Evolutionary conservation across 2,329 filamentous ascomycete genomes (phyloP).

Genomic region (Juglanconis oblonga): DNA sequence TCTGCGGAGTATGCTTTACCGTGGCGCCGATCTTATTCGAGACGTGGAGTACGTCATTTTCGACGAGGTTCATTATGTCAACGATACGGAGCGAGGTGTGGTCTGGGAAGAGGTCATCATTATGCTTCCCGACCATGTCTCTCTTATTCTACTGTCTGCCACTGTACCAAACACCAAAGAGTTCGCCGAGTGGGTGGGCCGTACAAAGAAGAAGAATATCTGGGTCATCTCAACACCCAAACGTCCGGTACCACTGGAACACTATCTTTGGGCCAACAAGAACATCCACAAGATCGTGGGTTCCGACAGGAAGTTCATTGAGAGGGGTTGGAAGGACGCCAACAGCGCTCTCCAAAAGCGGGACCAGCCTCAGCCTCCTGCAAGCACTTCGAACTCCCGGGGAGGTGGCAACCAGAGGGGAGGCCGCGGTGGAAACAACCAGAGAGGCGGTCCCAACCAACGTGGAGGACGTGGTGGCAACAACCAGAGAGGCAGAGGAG

Average conservation of each 20-base stretch:
- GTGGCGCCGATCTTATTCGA: conserved; percentile 90
- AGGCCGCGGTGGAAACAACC: conserved; percentile 44
- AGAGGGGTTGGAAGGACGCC: conserved; percentile 92
- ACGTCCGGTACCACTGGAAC: conserved; percentile 88
- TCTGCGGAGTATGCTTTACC: conserved; percentile 94
- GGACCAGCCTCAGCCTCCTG: conserved; percentile 65
- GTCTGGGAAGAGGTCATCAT: conserved; percentile 99
- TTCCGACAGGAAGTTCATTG: conserved; percentile 84
- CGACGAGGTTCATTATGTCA: conserved; percentile 98
- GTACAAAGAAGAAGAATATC: conserved; percentile 98
- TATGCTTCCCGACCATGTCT: conserved; percentile 96
- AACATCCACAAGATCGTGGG: conserved; percentile 93
- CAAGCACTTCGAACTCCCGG: conserved; percentile 35
- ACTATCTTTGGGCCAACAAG: conserved; percentile 94
- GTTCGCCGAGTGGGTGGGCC: conserved; percentile 96
- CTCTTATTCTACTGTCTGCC: conserved; percentile 88
- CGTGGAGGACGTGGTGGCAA: conserved; percentile 47
- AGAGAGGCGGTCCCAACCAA: conserved; percentile 45
- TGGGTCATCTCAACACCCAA: conserved; percentile 98
- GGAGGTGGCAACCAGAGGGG: conserved; percentile 51
- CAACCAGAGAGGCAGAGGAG: conserved; percentile 55
- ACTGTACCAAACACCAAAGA: conserved; percentile 97
- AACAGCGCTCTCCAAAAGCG: conserved; percentile 78
- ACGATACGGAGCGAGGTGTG: conserved; percentile 90
- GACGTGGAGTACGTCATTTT: conserved; percentile 99